Evolutionary conservation across 2,329 filamentous ascomycete genomes (phyloP).

Genomic region (Fusarium pseudoanthophilum): DNA sequence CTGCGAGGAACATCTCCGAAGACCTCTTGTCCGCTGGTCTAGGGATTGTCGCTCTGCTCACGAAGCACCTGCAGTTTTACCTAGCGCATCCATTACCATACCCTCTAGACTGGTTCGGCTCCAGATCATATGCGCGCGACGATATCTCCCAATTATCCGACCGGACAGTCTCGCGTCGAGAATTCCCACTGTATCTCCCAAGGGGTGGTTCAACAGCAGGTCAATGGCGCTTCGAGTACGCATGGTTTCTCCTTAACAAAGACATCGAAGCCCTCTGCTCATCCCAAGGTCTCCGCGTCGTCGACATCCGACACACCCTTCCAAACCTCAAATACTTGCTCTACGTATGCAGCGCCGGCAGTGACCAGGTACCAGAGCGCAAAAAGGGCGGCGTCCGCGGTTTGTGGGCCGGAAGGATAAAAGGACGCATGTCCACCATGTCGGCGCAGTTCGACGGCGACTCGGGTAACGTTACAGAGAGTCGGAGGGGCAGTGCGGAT

Average conservation of each 20-base stretch:
- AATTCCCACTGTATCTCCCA: constrained; percentile 82
- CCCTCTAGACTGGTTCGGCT: constrained; percentile 76
- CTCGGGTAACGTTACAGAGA: constrained; percentile 52
- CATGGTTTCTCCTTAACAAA: constrained; percentile 96
- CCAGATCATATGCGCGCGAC: constrained; percentile 79
- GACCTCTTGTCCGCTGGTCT: constrained; percentile 83
- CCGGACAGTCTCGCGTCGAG: constrained; percentile 64
- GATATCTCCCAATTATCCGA: constrained; percentile 70
- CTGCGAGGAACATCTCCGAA: constrained; percentile 64
- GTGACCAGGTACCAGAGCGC: constrained; percentile 68
- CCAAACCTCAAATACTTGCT: constrained; percentile 94
- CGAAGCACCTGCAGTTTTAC: constrained; percentile 83
- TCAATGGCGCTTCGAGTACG: constrained; percentile 94
- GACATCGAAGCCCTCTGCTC: constrained; percentile 79
- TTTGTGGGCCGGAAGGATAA: constrained; percentile 62
- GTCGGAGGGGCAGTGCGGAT: constrained; percentile 57
- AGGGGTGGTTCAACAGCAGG: constrained; percentile 71
- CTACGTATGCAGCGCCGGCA: constrained; percentile 87
- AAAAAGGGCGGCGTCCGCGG: constrained; percentile 71
- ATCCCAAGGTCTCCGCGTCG: constrained; percentile 77
- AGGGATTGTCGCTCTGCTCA: constrained; percentile 80
- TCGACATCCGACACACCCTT: constrained; percentile 91
- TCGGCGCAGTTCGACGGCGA: constrained; percentile 50
- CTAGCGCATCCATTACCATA: constrained; percentile 84
- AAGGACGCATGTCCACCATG: constrained; percentile 49